phyloP scores from a whole-genome alignment of 2,329 filamentous ascomycete genomes.

The Pseudogymnoascus sp. region DNA sequence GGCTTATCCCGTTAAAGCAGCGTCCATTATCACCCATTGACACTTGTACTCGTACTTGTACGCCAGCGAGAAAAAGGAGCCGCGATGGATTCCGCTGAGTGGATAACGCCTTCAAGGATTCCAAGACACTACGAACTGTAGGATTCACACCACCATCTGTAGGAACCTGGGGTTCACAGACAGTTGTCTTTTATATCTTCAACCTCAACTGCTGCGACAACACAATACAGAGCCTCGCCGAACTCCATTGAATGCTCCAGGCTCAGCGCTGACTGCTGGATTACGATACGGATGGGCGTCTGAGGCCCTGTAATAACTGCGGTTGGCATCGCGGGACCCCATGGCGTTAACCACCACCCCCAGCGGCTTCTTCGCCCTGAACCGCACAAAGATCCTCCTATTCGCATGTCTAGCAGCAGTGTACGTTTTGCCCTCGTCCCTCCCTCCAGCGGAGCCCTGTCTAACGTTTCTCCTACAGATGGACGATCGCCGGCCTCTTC shows the following conservation, averaged over 20 bases:
- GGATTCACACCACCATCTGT: background rate
- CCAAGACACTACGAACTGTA: background rate
- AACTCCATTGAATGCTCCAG: background rate
- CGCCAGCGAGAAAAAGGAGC: background rate
- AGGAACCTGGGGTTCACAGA: background rate
- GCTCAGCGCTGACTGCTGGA: background rate
- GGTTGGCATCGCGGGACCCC: background rate
- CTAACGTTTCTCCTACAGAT: background rate
- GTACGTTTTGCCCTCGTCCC: background rate
- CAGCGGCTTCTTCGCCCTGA: background rate
- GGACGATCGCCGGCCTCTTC: conserved; percentile 9
- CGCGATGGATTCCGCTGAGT: background rate
- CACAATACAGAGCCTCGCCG: background rate
- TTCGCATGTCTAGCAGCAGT: background rate
- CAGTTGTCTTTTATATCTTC: background rate
- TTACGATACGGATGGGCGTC: background rate
- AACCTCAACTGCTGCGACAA: background rate
- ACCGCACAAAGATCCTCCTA: background rate
- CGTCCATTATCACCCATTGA: background rate
- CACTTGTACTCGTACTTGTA: background rate
- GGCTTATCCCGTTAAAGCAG: background rate
- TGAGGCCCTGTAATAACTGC: background rate
- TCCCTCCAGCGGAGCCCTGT: background rate
- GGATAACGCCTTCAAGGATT: background rate
- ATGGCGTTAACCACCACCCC: background rate